phyloP scores from a whole-genome alignment of 345 rosid genomes.

The Eucalyptus lansdowneana region DNA sequence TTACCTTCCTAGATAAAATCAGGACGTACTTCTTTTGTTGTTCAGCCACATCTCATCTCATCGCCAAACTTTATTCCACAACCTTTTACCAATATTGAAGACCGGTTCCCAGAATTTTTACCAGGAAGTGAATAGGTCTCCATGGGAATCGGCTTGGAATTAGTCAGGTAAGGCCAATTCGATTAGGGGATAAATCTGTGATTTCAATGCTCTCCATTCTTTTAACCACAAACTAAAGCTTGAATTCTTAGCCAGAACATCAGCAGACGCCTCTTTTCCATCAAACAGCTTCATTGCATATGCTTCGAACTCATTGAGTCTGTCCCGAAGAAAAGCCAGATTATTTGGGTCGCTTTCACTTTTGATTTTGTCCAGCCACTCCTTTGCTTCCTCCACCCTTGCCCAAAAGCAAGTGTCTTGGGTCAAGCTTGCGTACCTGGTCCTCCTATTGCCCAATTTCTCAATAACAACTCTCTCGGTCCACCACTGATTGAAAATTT shows the following conservation, averaged over 20 bases:
- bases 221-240: conserved; percentile 52
- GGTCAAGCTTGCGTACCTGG: conserved; percentile 42
- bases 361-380: conserved; percentile 28
- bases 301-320: conserved; percentile 19
- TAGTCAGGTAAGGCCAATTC: neutral
- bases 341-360: conserved; percentile 15
- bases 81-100: too few species aligned
- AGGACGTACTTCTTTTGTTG: neutral
- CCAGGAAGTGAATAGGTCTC: neutral
- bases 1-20: neutral
- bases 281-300: conserved; percentile 26
- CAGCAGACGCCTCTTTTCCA: conserved; percentile 45
- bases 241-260: conserved; percentile 55
- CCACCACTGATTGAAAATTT: conserved; percentile 66
- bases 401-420: conserved; percentile 94
- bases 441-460: conserved; percentile 21
- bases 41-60: neutral
- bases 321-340: conserved; percentile 3
- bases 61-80: neutral
- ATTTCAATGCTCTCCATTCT: conserved; percentile 23
- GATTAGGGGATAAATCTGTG: neutral
- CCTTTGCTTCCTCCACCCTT: conserved; percentile 75
- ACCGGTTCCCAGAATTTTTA: neutral
- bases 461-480: neutral
- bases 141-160: neutral